Conservation (phyloP, 2,329 filamentous ascomycete genomes). For the Fusarium tanahbumbuense region DNA sequence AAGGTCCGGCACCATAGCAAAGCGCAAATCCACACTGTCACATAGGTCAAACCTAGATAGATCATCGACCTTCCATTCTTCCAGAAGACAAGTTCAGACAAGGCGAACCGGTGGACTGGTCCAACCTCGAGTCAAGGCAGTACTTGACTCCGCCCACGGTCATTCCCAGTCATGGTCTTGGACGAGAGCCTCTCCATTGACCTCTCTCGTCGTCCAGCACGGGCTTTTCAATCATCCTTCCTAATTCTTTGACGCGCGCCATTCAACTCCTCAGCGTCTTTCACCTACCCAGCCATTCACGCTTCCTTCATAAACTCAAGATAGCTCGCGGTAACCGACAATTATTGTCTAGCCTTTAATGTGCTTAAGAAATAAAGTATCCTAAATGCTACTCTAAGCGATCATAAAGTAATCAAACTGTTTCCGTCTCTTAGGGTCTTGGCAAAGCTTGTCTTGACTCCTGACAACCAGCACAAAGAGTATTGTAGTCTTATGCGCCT, state of each 20-base stretch:
- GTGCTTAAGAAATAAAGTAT: fast-evolving
- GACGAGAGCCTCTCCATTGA: not conserved
- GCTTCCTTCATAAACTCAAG: no score
- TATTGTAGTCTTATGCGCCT: fast-evolving
- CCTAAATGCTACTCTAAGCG: no score
- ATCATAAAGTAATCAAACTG: not conserved
- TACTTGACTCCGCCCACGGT: not conserved
- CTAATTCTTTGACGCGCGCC: no score
- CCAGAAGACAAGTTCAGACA: not conserved
- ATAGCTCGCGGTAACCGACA: no score
- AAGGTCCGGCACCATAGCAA: not conserved
- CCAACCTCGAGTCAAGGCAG: not conserved
- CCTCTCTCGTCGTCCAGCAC: fast-evolving
- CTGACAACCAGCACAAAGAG: fast-evolving
- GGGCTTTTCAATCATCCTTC: no score
- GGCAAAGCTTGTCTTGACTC: no score
- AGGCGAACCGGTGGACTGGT: not conserved
- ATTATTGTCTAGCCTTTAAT: no score
- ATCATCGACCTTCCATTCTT: not conserved
- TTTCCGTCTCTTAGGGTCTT: not conserved
- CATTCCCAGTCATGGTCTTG: no score
- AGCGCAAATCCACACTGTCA: not conserved
- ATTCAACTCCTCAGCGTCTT: no score
- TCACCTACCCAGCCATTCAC: no score
- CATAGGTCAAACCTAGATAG: not conserved